Conservation (phyloP, 257 asterid genomes). For the Voacanga thouarsii region DNA sequence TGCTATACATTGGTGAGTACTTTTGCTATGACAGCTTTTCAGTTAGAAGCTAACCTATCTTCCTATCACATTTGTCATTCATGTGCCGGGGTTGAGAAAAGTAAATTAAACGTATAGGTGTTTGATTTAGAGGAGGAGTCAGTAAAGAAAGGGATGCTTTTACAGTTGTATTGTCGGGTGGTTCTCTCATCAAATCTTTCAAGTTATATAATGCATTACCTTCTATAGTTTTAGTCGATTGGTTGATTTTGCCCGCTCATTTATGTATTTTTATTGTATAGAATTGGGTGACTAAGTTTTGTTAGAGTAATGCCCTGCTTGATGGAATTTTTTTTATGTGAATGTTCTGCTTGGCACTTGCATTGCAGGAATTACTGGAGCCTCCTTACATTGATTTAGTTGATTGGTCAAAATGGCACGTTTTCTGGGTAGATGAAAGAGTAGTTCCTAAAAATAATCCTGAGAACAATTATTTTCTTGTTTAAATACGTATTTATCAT, state of each 20-base stretch:
- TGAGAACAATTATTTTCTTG: conserved; percentile 86
- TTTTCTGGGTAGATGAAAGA: conserved; percentile 94
- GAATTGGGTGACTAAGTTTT: background rate
- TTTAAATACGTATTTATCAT: too few relatives aligned
- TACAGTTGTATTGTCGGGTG: conserved; percentile 86
- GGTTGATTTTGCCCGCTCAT: background rate
- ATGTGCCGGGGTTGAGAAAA: too few relatives aligned
- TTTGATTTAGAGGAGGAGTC: too few relatives aligned
- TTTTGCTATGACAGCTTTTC: too few relatives aligned
- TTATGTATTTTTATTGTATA: background rate
- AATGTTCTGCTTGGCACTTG: conserved; percentile 24
- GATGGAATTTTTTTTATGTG: background rate
- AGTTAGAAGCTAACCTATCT: too few relatives aligned
- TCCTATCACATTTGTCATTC: too few relatives aligned
- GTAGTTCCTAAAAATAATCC: conserved; percentile 90
- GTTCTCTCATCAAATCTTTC: conserved; percentile 77
- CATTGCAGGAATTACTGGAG: conserved; percentile 66
- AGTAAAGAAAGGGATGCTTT: conserved; percentile 50
- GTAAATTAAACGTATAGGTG: too few relatives aligned
- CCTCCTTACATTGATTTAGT: conserved; percentile 63
- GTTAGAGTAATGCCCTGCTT: background rate
- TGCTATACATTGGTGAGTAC: too few relatives aligned
- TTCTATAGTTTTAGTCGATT: background rate
- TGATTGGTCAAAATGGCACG: conserved; percentile 90
- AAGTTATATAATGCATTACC: conserved; percentile 31